phyloP scores from a whole-genome alignment of 2,329 filamentous ascomycete species.

The Microsporum canis region DNA sequence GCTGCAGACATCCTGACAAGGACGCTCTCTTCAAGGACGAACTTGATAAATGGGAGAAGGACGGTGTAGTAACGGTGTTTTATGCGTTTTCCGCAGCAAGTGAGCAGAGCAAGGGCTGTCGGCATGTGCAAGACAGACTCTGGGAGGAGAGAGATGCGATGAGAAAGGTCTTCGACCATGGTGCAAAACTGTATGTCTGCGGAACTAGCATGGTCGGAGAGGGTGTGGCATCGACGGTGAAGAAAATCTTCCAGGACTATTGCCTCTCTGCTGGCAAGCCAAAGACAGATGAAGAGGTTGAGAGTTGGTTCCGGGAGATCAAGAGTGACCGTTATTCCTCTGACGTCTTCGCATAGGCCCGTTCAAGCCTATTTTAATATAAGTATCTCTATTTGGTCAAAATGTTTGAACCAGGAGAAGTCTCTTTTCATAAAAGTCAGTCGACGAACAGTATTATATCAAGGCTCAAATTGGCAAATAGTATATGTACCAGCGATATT shows the following conservation, averaged over 20 bases:
- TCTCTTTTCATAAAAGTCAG: too few relatives aligned
- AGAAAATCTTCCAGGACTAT: constrained; percentile 2
- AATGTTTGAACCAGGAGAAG: neutral
- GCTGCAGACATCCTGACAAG: neutral
- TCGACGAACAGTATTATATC: too few relatives aligned
- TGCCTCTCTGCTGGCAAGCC: neutral
- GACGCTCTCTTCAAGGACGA: neutral
- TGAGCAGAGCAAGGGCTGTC: neutral
- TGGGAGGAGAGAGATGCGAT: neutral
- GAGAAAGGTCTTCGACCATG: constrained; percentile 1
- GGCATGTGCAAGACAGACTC: neutral
- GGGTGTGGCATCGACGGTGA: neutral
- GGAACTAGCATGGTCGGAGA: neutral
- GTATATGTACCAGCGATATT: too few relatives aligned
- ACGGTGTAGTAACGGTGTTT: neutral
- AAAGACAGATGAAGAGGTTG: neutral
- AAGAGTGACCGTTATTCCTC: neutral
- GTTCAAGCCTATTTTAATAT: neutral
- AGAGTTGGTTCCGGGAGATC: neutral
- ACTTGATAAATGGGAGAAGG: neutral
- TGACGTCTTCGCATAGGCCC: neutral
- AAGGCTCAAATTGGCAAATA: too few relatives aligned
- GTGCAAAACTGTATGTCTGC: neutral
- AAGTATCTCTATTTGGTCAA: neutral
- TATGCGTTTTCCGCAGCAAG: neutral